Evolutionary conservation across 23 red algal genomes (phyloP).

Genomic region (Gracilaria gracilis): DNA sequence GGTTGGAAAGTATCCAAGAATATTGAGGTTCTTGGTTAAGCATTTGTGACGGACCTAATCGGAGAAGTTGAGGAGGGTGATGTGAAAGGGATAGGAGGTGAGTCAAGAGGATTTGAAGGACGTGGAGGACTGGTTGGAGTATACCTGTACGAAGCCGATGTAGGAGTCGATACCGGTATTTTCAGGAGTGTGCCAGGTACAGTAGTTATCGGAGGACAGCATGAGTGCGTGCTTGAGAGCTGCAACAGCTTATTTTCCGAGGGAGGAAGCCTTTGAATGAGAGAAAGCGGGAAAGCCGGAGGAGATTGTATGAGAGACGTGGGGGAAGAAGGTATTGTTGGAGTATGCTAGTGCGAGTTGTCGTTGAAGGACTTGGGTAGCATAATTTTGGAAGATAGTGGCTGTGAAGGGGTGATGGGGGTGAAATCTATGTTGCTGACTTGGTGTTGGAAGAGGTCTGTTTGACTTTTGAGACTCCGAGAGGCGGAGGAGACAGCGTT

Average conservation of each 20-base stretch:
- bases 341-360: neutral
- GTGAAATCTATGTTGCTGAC: neutral
- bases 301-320: neutral
- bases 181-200: neutral
- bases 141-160: conserved; percentile 7
- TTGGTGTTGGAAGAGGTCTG: neutral
- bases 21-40: neutral
- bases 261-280: neutral
- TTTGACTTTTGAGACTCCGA: neutral
- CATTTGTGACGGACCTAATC: neutral
- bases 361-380: no score
- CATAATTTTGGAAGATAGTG: neutral
- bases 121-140: conserved; percentile 17
- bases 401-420: neutral
- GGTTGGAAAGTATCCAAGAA: conserved; percentile 4
- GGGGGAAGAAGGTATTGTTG: conserved; percentile 14
- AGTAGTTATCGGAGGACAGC: neutral
- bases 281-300: neutral
- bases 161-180: no score
- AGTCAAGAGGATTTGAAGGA: neutral
- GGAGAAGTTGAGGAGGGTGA: neutral
- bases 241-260: neutral
- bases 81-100: no score
- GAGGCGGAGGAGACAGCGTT: neutral
- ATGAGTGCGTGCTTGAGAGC: neutral